These are phyloP conservation scores for Tetracladium setigerum DNA, from an alignment of 495 filamentous ascomycete genomes.

Conservation along the genomic window DNA sequence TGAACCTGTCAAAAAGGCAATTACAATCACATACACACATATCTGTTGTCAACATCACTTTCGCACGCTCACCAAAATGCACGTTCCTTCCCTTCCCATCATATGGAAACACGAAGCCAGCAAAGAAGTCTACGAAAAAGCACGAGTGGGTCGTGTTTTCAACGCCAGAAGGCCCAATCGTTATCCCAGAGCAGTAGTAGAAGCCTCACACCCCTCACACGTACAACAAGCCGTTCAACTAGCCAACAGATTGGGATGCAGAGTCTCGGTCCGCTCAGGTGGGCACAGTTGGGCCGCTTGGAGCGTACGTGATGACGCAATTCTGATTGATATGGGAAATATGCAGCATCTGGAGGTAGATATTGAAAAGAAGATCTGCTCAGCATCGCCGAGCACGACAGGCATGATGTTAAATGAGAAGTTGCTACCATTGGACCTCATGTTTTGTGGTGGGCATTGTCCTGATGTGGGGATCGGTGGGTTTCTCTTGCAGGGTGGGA, in stretches of 20 bases:
- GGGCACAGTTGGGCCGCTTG: slow-evolving; percentile 48
- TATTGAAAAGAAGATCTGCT: slow-evolving; percentile 23
- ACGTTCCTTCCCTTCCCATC: too few species aligned
- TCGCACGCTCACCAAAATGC: too few species aligned
- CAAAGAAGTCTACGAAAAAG: slow-evolving; percentile 32
- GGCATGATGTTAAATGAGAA: slow-evolving; percentile 33
- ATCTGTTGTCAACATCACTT: too few species aligned
- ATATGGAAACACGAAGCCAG: too few species aligned
- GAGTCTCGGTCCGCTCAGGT: slow-evolving; percentile 44
- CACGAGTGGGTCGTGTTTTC: slow-evolving; percentile 28
- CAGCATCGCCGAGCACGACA: slow-evolving; percentile 36
- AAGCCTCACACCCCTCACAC: slow-evolving; percentile 30
- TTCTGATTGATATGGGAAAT: slow-evolving; percentile 38
- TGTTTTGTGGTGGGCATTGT: slow-evolving; percentile 48
- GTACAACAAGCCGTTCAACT: slow-evolving; percentile 37
- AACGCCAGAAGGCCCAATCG: slow-evolving; percentile 26
- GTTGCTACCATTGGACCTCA: slow-evolving; percentile 27
- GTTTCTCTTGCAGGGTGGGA: slow-evolving; percentile 46
- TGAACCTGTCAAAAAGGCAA: too few species aligned
- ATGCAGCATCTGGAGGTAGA: slow-evolving; percentile 29
- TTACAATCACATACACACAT: too few species aligned
- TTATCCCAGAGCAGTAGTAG: slow-evolving; percentile 37
- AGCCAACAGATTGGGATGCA: slow-evolving; percentile 28
- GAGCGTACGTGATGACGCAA: slow-evolving; percentile 41
- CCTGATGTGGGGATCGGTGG: slow-evolving; percentile 50